Base-by-base conservation (phyloP, 139 green algal species). In the Pycnococcus provasolii region DNA sequence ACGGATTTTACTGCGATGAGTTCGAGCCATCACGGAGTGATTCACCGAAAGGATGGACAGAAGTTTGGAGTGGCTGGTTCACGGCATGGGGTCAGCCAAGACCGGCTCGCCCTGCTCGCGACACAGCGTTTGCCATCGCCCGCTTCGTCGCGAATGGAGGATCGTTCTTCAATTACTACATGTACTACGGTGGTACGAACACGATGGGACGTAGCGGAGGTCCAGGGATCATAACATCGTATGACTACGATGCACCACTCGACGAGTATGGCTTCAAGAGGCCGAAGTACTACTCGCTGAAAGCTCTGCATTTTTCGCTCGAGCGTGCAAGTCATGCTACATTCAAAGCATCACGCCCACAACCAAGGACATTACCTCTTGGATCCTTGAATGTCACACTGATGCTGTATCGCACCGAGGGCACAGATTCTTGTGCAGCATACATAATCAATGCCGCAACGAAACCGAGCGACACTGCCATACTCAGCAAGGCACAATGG, bases 1-100 rank as follows among this genome's bases (percentile, higher is more conserved):
- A 68, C 26, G 62, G 44, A n/a, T 68, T 68, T 37, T 68, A 68
- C 45, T 68, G 62, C 43, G 44, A 58, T 58, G 5, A 58, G 4
- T 68, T 41, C 13, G n/a, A 43, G 45, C 45, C 62, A 4, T 4
- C 41, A 45, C 3, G 13, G 7, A 13, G 7, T n/a, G 13, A n/a
- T 26, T 8, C 44, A 13, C 62, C 62, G n/a, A 68, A 58, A 26
- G 7, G 57, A 26, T 68, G 45, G 45, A 68, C 62, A 8, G 62
- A 68, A 26, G 41, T 59, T 37, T 68, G 62, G 62, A 37, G 3
- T 5, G 62, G 62, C 42, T 68, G 62, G 62, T 68, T 44, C 9
- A 37, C 60, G 15, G 42, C 50, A 55, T 68, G 62, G 62, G 43
- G 43, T n/a, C 5, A 68, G 13, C 5, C 42, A 26, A 6, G 43